phyloP scores from a whole-genome alignment of 768 basidiomycete species.

The Lanmaoa rubissima region DNA sequence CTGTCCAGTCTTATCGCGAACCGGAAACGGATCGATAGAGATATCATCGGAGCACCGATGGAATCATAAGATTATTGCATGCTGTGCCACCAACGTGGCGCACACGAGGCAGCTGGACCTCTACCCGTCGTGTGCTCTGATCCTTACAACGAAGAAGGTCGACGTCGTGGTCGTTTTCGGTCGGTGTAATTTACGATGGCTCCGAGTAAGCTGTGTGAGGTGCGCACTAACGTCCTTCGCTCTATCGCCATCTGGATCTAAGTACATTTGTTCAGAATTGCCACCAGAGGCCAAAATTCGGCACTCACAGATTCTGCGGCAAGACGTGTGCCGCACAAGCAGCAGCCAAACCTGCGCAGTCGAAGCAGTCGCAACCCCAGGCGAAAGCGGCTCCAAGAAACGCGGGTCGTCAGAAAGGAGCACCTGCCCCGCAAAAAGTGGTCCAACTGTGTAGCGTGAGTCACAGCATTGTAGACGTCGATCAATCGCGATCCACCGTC shows the following conservation, averaged over 20 bases:
- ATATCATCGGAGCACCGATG: constrained; percentile 1
- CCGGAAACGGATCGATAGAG: constrained; percentile 9
- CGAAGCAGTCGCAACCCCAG: constrained; percentile 16
- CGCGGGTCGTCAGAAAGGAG: constrained; percentile 11
- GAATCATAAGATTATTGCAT: constrained; percentile 4
- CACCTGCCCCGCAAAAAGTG: constrained; percentile 17
- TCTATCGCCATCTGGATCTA: constrained; percentile 3
- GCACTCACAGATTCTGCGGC: constrained; percentile 54
- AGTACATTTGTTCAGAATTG: constrained; percentile 42
- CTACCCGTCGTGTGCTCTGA: constrained; percentile 5
- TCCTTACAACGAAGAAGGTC: constrained; percentile 10
- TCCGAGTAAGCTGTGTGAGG: constrained; percentile 27
- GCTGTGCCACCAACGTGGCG: constrained; percentile 20
- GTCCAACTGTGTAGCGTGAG: constrained; percentile 29
- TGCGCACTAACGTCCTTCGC: constrained; percentile 14
- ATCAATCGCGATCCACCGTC: constrained; percentile 29
- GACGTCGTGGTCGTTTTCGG: constrained; percentile 4
- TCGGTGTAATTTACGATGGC: constrained; percentile 25
- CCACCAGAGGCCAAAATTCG: constrained; percentile 52
- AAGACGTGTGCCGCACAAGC: constrained; percentile 53
- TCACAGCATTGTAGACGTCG: constrained; percentile 15
- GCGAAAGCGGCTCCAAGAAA: constrained; percentile 13
- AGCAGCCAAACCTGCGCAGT: constrained; percentile 11
- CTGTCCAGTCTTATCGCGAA: constrained; percentile 19
- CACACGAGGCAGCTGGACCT: constrained; percentile 23